phyloP scores from a whole-genome alignment of 495 filamentous ascomycete genomes.

The Cenococcum geophilum region DNA sequence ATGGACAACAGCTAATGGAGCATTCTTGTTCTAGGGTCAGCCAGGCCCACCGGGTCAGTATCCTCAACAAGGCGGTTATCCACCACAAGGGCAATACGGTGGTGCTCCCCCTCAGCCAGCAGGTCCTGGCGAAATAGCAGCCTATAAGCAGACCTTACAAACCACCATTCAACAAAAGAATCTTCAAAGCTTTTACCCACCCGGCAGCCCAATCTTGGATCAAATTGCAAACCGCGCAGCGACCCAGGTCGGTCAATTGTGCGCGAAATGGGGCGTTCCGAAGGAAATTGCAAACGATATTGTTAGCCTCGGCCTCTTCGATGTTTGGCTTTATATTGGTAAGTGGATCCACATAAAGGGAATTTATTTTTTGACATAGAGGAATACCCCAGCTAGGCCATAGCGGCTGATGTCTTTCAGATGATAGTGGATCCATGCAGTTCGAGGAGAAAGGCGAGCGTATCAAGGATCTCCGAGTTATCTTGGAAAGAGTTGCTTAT shows the following conservation, averaged over 20 bases:
- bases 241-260: slow-evolving; percentile 47
- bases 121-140: slow-evolving; percentile 45
- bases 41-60: slow-evolving; percentile 9
- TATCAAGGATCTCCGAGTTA: slow-evolving; percentile 59
- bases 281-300: slow-evolving; percentile 62
- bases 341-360: neutral
- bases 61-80: slow-evolving; percentile 16
- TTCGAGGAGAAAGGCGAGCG: slow-evolving; percentile 61
- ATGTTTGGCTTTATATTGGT: slow-evolving; percentile 61
- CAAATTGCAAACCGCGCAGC: slow-evolving; percentile 40
- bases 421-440: slow-evolving; percentile 67
- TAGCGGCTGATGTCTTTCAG: slow-evolving; percentile 28
- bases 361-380: neutral
- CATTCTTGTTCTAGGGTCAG: neutral
- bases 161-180: slow-evolving; percentile 53
- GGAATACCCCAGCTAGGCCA: neutral
- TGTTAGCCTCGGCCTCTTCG: slow-evolving; percentile 60
- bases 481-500: slow-evolving; percentile 55
- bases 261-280: slow-evolving; percentile 51
- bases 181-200: slow-evolving; percentile 52
- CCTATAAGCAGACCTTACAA: slow-evolving; percentile 51
- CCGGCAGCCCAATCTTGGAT: slow-evolving; percentile 44
- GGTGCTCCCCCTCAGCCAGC: slow-evolving; percentile 26
- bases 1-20: slow-evolving; percentile 2
- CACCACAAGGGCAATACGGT: slow-evolving; percentile 20